A percentile compares a stretch with the other conserved stretches of the same genome.
Conservation (phyloP, 352 stramenopile genomes). For the Globisporangium paddicum region DNA sequence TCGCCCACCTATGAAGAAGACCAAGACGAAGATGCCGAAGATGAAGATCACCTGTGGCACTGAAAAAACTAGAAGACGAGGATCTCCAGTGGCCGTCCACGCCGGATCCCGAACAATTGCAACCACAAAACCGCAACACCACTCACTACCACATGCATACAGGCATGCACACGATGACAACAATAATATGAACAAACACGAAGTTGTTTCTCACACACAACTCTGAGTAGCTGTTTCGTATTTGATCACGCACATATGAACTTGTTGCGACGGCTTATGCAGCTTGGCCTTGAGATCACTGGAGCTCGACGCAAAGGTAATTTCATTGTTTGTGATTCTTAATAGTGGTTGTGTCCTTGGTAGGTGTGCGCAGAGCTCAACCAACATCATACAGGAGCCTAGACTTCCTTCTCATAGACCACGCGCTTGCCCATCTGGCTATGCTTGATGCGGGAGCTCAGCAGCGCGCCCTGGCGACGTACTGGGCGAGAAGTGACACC, state of each 20-base stretch:
- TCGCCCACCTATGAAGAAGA: conserved; percentile 2
- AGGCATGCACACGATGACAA: too few species aligned
- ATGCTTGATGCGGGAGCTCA: conserved; percentile 79
- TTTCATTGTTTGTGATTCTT: neutral
- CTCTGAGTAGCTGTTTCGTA: too few species aligned
- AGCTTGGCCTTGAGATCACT: neutral
- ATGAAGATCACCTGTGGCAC: conserved; percentile 1
- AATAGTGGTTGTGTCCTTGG: neutral
- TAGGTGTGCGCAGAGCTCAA: neutral
- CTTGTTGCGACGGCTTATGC: too few species aligned
- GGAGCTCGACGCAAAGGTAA: neutral
- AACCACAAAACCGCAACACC: conserved; percentile 3
- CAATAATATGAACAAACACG: neutral
- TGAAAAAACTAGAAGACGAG: conserved; percentile 22
- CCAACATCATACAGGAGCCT: conserved; percentile 7
- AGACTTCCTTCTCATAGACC: conserved; percentile 76
- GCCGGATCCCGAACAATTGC: conserved; percentile 9
- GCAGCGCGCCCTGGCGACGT: conserved; percentile 67
- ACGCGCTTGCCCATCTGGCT: conserved; percentile 77
- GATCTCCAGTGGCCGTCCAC: conserved; percentile 9
- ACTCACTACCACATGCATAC: too few species aligned
- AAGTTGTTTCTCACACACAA: too few species aligned
- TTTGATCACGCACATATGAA: too few species aligned
- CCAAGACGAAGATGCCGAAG: conserved; percentile 3
- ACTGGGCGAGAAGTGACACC: conserved; percentile 71